Evolutionary conservation across 2,329 filamentous ascomycete genomes (phyloP).

Genomic region (Phialophora macrospora): DNA sequence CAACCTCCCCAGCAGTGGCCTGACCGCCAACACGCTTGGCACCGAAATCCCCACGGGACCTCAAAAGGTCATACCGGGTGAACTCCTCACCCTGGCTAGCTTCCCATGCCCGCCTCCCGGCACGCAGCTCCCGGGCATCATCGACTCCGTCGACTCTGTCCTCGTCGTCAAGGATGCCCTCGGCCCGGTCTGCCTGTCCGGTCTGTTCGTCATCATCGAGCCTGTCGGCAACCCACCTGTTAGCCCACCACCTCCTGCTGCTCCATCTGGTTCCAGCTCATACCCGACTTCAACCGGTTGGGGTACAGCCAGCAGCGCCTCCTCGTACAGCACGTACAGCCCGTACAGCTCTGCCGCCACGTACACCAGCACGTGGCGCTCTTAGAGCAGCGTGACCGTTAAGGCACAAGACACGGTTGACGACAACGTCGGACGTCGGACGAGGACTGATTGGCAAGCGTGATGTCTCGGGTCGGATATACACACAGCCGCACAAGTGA

Average conservation of each 20-base stretch:
- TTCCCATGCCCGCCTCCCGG: conserved; percentile 18
- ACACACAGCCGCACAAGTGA: too few species aligned
- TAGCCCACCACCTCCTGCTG: conserved; percentile 4
- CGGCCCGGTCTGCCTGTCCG: conserved; percentile 10
- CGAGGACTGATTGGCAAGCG: too few species aligned
- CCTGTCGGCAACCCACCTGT: conserved; percentile 10
- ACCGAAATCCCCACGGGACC: neutral
- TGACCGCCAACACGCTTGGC: conserved; percentile 13
- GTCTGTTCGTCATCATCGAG: conserved; percentile 18
- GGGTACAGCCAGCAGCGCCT: neutral
- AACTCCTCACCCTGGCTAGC: conserved; percentile 1
- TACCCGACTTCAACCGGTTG: neutral
- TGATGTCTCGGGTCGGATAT: too few species aligned
- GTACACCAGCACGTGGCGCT: neutral
- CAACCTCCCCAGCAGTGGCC: conserved; percentile 14
- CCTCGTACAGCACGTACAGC: neutral
- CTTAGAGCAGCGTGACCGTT: neutral
- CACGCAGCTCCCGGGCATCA: conserved; percentile 12
- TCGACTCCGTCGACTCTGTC: conserved; percentile 9
- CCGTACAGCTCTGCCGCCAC: neutral
- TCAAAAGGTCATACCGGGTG: neutral
- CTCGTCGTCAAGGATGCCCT: conserved; percentile 6
- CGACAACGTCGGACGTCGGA: too few species aligned
- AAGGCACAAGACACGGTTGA: too few species aligned
- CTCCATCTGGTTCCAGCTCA: neutral